A percentile compares a stretch with the other conserved stretches of the same genome.
Evolutionary conservation across 2,329 filamentous ascomycete species (phyloP).

Genomic region (Fusarium nisikadoi): DNA sequence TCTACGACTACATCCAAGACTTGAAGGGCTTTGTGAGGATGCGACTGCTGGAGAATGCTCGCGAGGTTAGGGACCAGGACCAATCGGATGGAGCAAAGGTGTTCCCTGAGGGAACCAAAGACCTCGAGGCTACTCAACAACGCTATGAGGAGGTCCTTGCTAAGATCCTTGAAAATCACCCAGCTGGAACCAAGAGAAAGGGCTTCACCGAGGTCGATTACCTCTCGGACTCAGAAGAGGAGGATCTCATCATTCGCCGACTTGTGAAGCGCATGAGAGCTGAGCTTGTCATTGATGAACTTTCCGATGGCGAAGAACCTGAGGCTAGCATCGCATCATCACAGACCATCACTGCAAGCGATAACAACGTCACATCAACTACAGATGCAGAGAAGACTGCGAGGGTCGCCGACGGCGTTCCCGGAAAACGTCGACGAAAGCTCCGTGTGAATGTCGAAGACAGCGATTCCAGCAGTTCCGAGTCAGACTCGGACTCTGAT

Average conservation of each 20-base stretch:
- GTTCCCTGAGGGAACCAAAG: constrained; percentile 62
- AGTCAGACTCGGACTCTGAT: constrained; percentile 50
- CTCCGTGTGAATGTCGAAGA: constrained; percentile 59
- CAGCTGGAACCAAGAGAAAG: constrained; percentile 57
- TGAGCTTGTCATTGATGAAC: constrained; percentile 65
- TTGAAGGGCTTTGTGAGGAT: constrained; percentile 79
- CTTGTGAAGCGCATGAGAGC: constrained; percentile 72
- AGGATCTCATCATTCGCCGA: constrained; percentile 62
- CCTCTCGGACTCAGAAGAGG: constrained; percentile 60
- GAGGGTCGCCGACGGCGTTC: constrained; percentile 58
- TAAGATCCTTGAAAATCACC: constrained; percentile 55
- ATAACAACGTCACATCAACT: constrained; percentile 40
- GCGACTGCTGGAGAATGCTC: constrained; percentile 73
- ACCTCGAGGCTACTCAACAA: constrained; percentile 61
- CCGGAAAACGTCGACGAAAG: constrained; percentile 63
- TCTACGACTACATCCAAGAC: constrained; percentile 82
- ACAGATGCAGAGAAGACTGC: constrained; percentile 52
- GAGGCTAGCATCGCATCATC: constrained; percentile 48
- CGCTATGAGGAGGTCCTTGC: constrained; percentile 66
- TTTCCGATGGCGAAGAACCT: constrained; percentile 61
- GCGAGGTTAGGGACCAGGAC: constrained; percentile 68
- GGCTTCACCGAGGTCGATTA: constrained; percentile 65
- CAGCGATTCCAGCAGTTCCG: constrained; percentile 51
- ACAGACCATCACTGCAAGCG: constrained; percentile 44
- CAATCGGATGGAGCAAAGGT: constrained; percentile 59